Percentiles rank a stretch among this genome's conserved stretches.
These are phyloP conservation scores for Datisca glomerata DNA, from an alignment of 306 rosid species.

Conservation along the genomic window DNA sequence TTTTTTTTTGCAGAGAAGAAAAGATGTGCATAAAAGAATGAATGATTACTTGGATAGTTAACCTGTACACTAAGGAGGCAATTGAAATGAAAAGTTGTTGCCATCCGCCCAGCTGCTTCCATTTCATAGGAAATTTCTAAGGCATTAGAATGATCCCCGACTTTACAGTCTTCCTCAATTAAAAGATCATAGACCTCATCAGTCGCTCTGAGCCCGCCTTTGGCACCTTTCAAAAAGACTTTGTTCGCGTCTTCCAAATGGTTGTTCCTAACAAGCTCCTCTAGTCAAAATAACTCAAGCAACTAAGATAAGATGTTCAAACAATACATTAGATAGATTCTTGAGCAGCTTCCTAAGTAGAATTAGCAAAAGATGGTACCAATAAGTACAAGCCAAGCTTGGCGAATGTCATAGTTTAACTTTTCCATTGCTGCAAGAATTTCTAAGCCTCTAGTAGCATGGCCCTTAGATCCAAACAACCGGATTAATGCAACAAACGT, in stretches of 20 bases:
- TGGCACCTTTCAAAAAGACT: constrained; percentile 76
- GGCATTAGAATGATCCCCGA: constrained; percentile 82
- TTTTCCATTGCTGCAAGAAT: constrained; percentile 86
- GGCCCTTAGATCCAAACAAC: constrained; percentile 66
- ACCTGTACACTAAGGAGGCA: constrained; percentile 95
- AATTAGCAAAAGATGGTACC: constrained; percentile 23
- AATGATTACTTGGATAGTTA: constrained; percentile 11
- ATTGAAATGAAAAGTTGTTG: constrained; percentile 89
- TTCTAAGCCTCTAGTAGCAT: constrained; percentile 48
- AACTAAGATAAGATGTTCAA: constrained; percentile 9
- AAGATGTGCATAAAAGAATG: too few relatives aligned
- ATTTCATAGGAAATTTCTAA: constrained; percentile 75
- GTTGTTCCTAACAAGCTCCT: constrained; percentile 58
- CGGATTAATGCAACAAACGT: constrained; percentile 70
- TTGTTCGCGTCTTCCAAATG: constrained; percentile 72
- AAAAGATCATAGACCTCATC: constrained; percentile 71
- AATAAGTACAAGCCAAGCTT: constrained; percentile 71
- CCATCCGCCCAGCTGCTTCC: constrained; percentile 98
- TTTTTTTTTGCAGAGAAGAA: too few relatives aligned
- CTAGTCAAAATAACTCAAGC: constrained; percentile 23
- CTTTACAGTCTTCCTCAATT: constrained; percentile 71
- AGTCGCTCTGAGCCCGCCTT: constrained; percentile 71
- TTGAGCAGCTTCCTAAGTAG: background rate
- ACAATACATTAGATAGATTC: background rate
- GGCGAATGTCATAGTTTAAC: constrained; percentile 67